phyloP scores from a whole-genome alignment of 2,329 filamentous ascomycete species.

The Colletotrichum viniferum region DNA sequence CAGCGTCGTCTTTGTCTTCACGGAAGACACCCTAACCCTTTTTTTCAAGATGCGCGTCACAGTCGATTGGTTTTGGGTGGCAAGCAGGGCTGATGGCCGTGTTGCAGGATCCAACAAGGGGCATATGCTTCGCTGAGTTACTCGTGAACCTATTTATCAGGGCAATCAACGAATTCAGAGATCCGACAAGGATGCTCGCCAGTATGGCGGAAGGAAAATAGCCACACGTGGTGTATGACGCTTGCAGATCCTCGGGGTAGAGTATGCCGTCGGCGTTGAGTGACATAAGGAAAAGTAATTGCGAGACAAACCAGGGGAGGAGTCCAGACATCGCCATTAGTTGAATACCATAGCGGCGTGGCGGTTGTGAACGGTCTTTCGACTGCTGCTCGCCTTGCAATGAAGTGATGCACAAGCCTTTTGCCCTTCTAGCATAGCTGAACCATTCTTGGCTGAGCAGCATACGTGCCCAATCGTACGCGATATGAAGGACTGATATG shows the following conservation, averaged over 20 bases:
- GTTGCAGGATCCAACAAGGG: background rate
- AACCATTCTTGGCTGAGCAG: background rate
- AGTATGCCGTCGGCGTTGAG: background rate
- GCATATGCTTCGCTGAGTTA: background rate
- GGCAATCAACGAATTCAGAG: background rate
- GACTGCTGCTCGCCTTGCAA: background rate
- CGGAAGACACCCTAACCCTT: background rate
- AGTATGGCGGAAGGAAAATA: background rate
- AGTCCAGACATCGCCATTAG: too few species aligned
- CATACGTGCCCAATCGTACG: background rate
- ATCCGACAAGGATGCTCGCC: background rate
- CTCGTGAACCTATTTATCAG: background rate
- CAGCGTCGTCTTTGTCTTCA: background rate
- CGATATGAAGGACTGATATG: background rate
- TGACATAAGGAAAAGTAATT: background rate
- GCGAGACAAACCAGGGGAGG: too few species aligned
- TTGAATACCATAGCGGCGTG: too few species aligned
- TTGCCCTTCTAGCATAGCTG: background rate
- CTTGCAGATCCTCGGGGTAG: background rate
- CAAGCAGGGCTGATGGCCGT: background rate
- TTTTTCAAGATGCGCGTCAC: background rate
- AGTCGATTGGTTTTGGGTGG: background rate
- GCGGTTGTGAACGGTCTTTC: too few species aligned
- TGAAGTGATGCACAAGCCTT: background rate
- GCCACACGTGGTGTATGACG: background rate